These are phyloP conservation scores for Somion occarium DNA, from an alignment of 1,284 basidiomycete genomes.

Conservation along the genomic window DNA sequence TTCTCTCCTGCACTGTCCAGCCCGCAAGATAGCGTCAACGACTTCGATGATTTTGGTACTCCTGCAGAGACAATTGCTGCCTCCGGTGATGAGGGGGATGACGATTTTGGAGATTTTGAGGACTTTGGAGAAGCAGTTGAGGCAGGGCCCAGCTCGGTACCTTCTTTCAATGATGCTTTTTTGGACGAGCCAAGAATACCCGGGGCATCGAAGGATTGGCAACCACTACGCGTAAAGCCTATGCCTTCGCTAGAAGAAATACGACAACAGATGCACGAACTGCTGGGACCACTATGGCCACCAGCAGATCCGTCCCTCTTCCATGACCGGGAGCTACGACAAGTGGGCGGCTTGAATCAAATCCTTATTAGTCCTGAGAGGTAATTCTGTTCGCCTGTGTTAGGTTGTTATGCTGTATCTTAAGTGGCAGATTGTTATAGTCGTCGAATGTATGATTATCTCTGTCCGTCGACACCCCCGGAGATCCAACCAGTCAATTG, in stretches of 20 bases:
- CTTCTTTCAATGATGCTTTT: conserved; percentile 40
- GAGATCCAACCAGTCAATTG: conserved; percentile 81
- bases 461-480: conserved; percentile 57
- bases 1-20: conserved; percentile 18
- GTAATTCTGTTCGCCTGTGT: conserved; percentile 36
- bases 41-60: conserved; percentile 66
- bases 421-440: conserved; percentile 39
- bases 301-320: conserved; percentile 44
- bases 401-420: conserved; percentile 16
- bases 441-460: conserved; percentile 68
- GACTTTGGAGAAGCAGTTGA: conserved; percentile 72
- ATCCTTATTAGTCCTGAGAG: conserved; percentile 71
- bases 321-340: conserved; percentile 70
- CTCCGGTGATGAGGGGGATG: conserved; percentile 43
- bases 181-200: conserved; percentile 34
- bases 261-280: conserved; percentile 55
- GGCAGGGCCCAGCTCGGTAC: conserved; percentile 17
- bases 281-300: conserved; percentile 65
- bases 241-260: conserved; percentile 54
- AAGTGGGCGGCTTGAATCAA: conserved; percentile 76
- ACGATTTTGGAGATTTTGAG: conserved; percentile 84
- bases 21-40: conserved; percentile 36
- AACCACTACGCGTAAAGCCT: conserved; percentile 61
- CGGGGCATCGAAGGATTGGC: conserved; percentile 48
- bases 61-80: conserved; percentile 38